A percentile compares a stretch with the other conserved stretches of the same genome.
Evolutionary conservation across 495 filamentous ascomycete species (phyloP).

Genomic region (Penicillium ochrochloron): DNA sequence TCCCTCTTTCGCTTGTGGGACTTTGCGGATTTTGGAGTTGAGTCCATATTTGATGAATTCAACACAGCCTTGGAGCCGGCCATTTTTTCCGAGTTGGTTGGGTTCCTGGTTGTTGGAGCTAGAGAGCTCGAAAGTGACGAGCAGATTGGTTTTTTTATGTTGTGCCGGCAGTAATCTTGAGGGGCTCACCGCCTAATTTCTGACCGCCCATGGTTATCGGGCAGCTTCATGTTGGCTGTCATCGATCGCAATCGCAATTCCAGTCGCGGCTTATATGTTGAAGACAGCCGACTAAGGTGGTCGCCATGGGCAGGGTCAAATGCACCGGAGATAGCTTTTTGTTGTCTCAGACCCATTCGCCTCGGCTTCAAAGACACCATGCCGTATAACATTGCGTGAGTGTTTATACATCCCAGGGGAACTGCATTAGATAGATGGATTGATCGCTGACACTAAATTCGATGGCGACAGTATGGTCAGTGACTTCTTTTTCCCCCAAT

Average conservation of each 20-base stretch:
- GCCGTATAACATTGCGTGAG: constrained; percentile 77
- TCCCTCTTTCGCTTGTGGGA: constrained; percentile 49
- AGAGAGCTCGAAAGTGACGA: constrained; percentile 11
- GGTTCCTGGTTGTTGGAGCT: constrained; percentile 13
- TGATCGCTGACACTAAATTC: neutral
- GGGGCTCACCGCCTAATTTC: neutral
- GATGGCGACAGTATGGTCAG: constrained; percentile 76
- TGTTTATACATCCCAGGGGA: constrained; percentile 16
- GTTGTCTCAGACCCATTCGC: constrained; percentile 9
- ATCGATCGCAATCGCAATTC: neutral
- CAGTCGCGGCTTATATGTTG: neutral
- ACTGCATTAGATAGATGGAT: neutral
- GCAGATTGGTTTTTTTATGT: constrained; percentile 29
- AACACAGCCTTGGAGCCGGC: constrained; percentile 26
- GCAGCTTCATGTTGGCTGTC: neutral
- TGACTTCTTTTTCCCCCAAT: constrained; percentile 99
- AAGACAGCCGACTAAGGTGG: neutral
- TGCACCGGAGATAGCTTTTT: constrained; percentile 5
- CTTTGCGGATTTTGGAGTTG: constrained; percentile 31
- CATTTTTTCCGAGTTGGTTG: constrained; percentile 28
- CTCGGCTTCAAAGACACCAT: constrained; percentile 42
- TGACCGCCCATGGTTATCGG: constrained; percentile 21
- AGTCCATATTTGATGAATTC: constrained; percentile 24
- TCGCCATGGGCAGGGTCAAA: constrained; percentile 28
- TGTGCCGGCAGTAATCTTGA: constrained; percentile 21